Evolutionary conservation across 23 red algal genomes (phyloP).

Genomic region (Gracilaria caudata): DNA sequence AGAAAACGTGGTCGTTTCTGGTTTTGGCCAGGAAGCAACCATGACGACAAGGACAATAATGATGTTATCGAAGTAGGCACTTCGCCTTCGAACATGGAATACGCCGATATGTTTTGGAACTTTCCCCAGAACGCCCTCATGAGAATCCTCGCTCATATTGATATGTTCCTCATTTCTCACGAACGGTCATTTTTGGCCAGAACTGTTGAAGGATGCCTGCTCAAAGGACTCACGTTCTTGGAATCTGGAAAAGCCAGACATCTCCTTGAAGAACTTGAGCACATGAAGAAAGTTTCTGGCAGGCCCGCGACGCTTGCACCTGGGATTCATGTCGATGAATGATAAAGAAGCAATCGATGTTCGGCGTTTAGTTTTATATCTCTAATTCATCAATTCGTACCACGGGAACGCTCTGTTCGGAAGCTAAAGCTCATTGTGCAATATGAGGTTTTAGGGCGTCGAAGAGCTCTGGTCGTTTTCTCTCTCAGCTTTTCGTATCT

Average conservation of each 20-base stretch:
- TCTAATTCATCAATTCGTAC: too few relatives aligned
- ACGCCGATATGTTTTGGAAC: background rate
- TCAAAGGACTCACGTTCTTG: background rate
- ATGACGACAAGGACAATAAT: conserved; percentile 12
- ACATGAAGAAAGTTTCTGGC: conserved; percentile 25
- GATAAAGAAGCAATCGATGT: background rate
- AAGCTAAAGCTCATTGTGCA: too few relatives aligned
- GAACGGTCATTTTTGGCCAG: background rate
- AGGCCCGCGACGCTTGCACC: conserved; percentile 55
- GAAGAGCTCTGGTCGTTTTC: too few relatives aligned
- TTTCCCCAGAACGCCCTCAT: background rate
- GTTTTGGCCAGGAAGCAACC: conserved; percentile 1
- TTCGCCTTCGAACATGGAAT: background rate
- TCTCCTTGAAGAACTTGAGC: conserved; percentile 31
- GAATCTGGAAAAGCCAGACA: conserved; percentile 1
- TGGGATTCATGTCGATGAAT: conserved; percentile 47
- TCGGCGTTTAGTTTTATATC: background rate
- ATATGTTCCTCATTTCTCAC: conserved; percentile 15
- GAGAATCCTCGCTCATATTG: background rate
- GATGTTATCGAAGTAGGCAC: conserved; percentile 24
- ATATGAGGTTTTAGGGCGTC: too few relatives aligned
- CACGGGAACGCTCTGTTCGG: too few relatives aligned
- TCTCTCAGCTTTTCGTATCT: too few relatives aligned
- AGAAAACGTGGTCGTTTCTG: conserved; percentile 25
- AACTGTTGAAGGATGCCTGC: background rate